Evolutionary conservation across 306 rosid genomes (phyloP).

Genomic region (Gastrolobium villosum): DNA sequence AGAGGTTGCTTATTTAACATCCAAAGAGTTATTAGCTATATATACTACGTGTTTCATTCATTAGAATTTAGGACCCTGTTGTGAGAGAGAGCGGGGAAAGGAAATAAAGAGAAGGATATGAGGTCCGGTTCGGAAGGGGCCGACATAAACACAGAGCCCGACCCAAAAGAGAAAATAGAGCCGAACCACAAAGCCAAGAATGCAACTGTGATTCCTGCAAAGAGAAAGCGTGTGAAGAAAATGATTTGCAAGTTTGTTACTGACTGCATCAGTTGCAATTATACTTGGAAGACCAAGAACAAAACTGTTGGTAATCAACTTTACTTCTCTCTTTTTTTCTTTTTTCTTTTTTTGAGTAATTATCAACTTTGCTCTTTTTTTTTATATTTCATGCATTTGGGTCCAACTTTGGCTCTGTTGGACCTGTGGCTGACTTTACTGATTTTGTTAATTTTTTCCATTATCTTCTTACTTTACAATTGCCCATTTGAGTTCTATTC

Average conservation of each 20-base stretch:
- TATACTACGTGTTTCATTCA: neutral
- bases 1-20: neutral
- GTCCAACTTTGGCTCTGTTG: neutral
- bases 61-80: neutral
- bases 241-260: slow-evolving; percentile 36
- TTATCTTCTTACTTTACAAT: neutral
- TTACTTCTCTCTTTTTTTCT: too few relatives aligned
- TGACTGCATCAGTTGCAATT: slow-evolving; percentile 17
- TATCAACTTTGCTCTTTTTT: neutral
- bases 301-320: neutral
- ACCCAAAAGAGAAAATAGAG: slow-evolving; percentile 3
- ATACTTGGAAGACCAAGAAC: slow-evolving; percentile 16
- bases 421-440: neutral
- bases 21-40: too few relatives aligned
- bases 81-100: slow-evolving; percentile 12
- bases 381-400: neutral
- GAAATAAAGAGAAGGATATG: slow-evolving; percentile 29
- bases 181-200: neutral
- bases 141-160: neutral
- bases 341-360: neutral
- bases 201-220: slow-evolving; percentile 59
- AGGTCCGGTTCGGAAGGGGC: slow-evolving; percentile 35
- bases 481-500: neutral
- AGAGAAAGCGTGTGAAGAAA: slow-evolving; percentile 55
- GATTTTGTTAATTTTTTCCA: neutral